Percentiles rank a stretch among this genome's conserved stretches.
Conservation (phyloP, 352 stramenopile species). For the Phytophthora brassicae region DNA sequence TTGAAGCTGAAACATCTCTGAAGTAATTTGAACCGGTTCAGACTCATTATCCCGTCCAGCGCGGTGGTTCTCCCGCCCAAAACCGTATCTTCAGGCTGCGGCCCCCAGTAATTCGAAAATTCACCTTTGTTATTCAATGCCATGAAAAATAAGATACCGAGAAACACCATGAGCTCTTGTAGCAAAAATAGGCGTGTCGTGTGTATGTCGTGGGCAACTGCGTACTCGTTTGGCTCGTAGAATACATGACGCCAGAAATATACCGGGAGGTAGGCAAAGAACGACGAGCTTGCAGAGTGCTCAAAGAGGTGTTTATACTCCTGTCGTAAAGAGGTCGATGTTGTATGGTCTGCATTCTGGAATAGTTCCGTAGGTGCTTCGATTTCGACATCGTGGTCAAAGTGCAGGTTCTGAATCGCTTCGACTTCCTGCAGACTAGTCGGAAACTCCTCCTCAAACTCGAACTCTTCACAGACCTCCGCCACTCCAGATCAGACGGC, state of each 20-base stretch:
- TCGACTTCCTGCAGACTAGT: neutral
- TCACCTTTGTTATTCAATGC: neutral
- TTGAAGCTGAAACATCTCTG: neutral
- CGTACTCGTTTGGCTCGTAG: neutral
- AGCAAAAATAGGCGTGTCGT: neutral
- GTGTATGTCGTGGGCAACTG: neutral
- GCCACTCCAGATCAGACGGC: neutral
- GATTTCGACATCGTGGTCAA: neutral
- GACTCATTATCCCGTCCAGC: neutral
- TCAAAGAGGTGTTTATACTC: neutral
- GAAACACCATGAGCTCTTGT: neutral
- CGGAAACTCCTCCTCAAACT: neutral
- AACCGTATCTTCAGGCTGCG: neutral
- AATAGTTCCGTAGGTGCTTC: neutral
- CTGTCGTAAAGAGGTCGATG: neutral
- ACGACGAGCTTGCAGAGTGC: neutral
- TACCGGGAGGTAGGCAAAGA: neutral
- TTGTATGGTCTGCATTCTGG: neutral
- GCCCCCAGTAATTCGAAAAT: neutral
- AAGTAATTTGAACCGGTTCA: neutral
- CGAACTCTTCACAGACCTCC: neutral
- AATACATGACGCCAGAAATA: neutral
- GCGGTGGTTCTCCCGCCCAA: neutral
- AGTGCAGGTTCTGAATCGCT: neutral
- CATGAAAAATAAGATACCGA: constrained; percentile 3